Evolutionary conservation across 306 rosid genomes (phyloP).

Genomic region (Dryas drummondii): DNA sequence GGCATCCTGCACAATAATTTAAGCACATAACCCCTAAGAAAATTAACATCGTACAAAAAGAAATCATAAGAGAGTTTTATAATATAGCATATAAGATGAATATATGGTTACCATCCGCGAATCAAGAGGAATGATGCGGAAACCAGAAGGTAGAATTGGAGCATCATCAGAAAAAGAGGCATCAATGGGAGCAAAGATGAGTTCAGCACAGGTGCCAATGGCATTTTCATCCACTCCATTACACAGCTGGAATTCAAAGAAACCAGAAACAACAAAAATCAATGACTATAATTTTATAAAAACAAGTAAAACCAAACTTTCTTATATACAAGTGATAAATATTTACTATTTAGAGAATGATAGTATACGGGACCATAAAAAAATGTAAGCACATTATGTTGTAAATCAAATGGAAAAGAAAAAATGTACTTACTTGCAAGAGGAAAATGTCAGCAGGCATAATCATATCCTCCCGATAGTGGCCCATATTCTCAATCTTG

Average conservation of each 20-base stretch:
- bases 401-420: neutral
- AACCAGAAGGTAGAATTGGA: slow-evolving; percentile 93
- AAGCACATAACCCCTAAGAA: slow-evolving; percentile 12
- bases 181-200: slow-evolving; percentile 94
- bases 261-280: slow-evolving; percentile 21
- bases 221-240: slow-evolving; percentile 91
- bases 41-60: neutral
- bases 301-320: slow-evolving; percentile 11
- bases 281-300: neutral
- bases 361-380: neutral
- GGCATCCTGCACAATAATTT: slow-evolving; percentile 53
- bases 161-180: slow-evolving; percentile 97
- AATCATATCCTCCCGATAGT: slow-evolving; percentile 86
- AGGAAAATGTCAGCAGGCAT: slow-evolving; percentile 90
- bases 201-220: slow-evolving; percentile 83
- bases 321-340: neutral
- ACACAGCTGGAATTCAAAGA: slow-evolving; percentile 59
- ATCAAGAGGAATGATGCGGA: slow-evolving; percentile 91
- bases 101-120: slow-evolving; percentile 50
- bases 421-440: slow-evolving; percentile 70
- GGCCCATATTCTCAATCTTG: slow-evolving; percentile 91
- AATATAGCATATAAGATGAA: neutral
- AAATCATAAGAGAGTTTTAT: neutral
- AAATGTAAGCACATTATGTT: slow-evolving; percentile 8
- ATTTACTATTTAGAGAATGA: neutral